Evolutionary conservation across 139 green algal species (phyloP).

Genomic region (Haematococcus lacustris): DNA sequence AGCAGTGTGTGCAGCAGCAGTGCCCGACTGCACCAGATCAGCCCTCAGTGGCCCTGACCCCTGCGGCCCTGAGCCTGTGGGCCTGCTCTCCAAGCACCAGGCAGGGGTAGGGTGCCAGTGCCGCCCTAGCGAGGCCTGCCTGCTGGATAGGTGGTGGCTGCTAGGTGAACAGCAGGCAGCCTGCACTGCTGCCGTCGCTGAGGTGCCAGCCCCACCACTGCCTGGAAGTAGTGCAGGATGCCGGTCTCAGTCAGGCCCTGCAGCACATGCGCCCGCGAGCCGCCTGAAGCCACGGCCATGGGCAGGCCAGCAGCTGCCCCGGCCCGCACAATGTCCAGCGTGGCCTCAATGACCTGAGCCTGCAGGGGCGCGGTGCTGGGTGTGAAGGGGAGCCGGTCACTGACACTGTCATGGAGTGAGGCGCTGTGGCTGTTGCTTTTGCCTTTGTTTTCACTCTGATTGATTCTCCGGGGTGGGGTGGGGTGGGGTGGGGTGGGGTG

Average conservation of each 20-base stretch:
- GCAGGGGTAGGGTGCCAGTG: background rate
- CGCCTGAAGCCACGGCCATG: slow-evolving; percentile 33
- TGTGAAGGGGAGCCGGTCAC: no score
- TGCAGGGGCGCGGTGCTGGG: no score
- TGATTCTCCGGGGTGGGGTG: no score
- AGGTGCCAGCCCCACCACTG: slow-evolving; percentile 15
- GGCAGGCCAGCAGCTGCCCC: slow-evolving; percentile 21
- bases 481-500: no score
- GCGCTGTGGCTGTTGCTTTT: no score
- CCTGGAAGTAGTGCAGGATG: slow-evolving; percentile 25
- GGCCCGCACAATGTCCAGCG: slow-evolving; percentile 12
- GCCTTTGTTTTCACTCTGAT: no score
- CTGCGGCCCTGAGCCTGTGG: background rate
- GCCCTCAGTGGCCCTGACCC: background rate
- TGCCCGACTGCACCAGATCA: background rate
- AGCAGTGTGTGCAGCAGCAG: no score
- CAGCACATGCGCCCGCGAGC: slow-evolving; percentile 1
- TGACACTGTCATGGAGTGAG: no score
- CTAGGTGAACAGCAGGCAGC: background rate
- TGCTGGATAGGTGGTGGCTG: background rate
- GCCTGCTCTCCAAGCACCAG: background rate
- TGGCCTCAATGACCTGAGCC: slow-evolving; percentile 6
- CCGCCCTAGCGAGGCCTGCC: background rate
- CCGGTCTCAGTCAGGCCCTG: slow-evolving; percentile 17
- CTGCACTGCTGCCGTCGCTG: no score